A percentile compares a stretch with the other conserved stretches of the same genome.
These are phyloP conservation scores for Tricholoma terreum DNA, from an alignment of 768 basidiomycete species.

Conservation along the genomic window DNA sequence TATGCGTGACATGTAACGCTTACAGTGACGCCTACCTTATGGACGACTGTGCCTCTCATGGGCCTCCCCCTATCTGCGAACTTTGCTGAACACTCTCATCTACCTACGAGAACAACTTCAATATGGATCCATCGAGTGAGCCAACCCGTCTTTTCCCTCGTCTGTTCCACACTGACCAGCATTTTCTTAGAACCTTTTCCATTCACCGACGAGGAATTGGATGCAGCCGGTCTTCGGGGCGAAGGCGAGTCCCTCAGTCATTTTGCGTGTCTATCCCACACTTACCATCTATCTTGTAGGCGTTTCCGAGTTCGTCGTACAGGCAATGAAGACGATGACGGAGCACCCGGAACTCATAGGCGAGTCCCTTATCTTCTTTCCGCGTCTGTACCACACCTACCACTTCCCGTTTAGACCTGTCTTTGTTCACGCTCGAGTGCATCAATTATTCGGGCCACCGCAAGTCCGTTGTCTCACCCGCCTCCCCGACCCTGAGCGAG, in stretches of 20 bases:
- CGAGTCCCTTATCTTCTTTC: slow-evolving; percentile 24
- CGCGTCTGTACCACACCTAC: slow-evolving; percentile 21
- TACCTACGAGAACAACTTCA: too few relatives aligned
- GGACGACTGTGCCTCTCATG: too few relatives aligned
- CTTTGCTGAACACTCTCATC: too few relatives aligned
- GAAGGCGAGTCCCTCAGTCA: slow-evolving; percentile 20
- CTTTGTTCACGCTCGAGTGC: slow-evolving; percentile 27
- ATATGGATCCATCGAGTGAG: too few relatives aligned
- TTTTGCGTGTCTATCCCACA: slow-evolving; percentile 15
- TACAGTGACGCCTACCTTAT: too few relatives aligned
- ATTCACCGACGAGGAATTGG: slow-evolving; percentile 7
- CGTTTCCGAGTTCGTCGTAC: slow-evolving; percentile 19
- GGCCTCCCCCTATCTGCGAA: too few relatives aligned
- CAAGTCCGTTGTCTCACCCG: slow-evolving; percentile 13
- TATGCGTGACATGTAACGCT: too few relatives aligned
- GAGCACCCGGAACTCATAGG: slow-evolving; percentile 16
- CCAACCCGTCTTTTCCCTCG: slow-evolving; percentile 8
- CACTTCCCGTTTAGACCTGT: slow-evolving; percentile 24
- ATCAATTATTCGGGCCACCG: slow-evolving; percentile 13
- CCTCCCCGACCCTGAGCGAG: slow-evolving; percentile 2
- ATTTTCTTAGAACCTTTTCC: slow-evolving; percentile 4
- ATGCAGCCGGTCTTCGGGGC: slow-evolving; percentile 15
- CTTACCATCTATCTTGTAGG: slow-evolving; percentile 23
- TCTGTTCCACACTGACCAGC: slow-evolving; percentile 11
- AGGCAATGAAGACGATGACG: slow-evolving; percentile 18